Percentiles rank a stretch among this genome's conserved stretches.
These are phyloP conservation scores for Cyberlindnera americana DNA, from an alignment of 805 yeast genomes.

Conservation along the genomic window DNA sequence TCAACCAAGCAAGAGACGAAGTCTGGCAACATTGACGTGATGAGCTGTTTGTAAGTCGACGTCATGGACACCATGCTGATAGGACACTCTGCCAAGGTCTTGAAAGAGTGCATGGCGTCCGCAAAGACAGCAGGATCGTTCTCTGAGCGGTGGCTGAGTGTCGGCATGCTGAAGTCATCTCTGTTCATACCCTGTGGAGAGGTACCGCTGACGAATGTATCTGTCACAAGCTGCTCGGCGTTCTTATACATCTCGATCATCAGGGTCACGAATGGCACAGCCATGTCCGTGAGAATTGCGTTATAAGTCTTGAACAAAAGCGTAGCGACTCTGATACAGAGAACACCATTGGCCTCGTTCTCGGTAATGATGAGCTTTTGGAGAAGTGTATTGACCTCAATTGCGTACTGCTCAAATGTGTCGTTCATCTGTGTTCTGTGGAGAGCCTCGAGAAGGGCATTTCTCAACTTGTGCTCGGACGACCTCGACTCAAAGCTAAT, in stretches of 20 bases:
- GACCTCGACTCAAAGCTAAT: constrained; percentile 64
- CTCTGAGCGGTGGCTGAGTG: constrained; percentile 27
- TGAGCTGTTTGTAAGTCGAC: constrained; percentile 78
- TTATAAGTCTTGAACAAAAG: constrained; percentile 84
- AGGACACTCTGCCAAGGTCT: constrained; percentile 93
- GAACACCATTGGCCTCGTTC: constrained; percentile 93
- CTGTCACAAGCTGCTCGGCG: constrained; percentile 70
- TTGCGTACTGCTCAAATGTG: constrained; percentile 67
- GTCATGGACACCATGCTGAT: constrained; percentile 91
- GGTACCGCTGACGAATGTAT: constrained; percentile 49
- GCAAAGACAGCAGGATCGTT: constrained; percentile 50
- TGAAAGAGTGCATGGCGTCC: constrained; percentile 77
- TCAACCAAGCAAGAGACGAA: constrained; percentile 82
- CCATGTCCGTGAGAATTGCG: constrained; percentile 59
- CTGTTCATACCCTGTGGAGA: constrained; percentile 27
- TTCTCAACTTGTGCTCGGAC: constrained; percentile 73
- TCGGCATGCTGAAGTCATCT: constrained; percentile 38
- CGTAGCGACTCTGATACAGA: constrained; percentile 85
- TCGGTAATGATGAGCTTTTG: constrained; percentile 63
- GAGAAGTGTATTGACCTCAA: constrained; percentile 54
- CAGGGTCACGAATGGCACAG: constrained; percentile 72
- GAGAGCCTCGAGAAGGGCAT: constrained; percentile 70
- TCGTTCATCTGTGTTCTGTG: constrained; percentile 84
- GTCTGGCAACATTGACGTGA: constrained; percentile 63
- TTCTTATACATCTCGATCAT: constrained; percentile 76